A percentile compares a stretch with the other conserved stretches of the same genome.
Conservation (phyloP, 257 asterid genomes). For the Ballota nigra region DNA sequence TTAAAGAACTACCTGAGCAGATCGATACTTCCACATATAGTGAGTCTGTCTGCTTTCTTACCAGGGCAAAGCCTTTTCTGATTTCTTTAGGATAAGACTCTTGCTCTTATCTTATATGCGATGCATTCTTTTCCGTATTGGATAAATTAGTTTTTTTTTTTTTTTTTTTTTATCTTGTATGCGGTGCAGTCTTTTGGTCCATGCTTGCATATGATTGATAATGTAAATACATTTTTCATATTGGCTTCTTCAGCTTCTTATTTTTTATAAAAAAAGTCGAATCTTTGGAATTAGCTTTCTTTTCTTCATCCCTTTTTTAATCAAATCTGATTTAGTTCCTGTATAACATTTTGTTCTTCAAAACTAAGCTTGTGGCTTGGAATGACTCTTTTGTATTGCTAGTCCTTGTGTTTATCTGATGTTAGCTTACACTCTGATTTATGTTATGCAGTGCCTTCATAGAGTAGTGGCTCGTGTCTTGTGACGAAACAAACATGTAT, state of each 20-base stretch:
- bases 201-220: neutral
- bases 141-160: too few relatives aligned
- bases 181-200: neutral
- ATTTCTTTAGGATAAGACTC: neutral
- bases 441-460: conserved; percentile 43
- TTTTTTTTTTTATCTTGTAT: too few relatives aligned
- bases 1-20: conserved; percentile 93
- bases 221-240: neutral
- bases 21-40: conserved; percentile 94
- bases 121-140: neutral
- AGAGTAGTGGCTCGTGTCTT: conserved; percentile 6
- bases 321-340: too few relatives aligned
- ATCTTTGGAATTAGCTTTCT: neutral
- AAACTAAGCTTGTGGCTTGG: neutral
- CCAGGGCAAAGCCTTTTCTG: neutral
- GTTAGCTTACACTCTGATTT: conserved; percentile 1
- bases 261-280: neutral
- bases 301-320: neutral
- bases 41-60: conserved; percentile 31
- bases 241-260: neutral
- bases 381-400: neutral
- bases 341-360: neutral
- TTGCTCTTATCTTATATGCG: neutral
- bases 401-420: neutral
- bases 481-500: neutral